Conservation (phyloP, 140 eudicot genomes). For the Bidens hawaiensis region DNA sequence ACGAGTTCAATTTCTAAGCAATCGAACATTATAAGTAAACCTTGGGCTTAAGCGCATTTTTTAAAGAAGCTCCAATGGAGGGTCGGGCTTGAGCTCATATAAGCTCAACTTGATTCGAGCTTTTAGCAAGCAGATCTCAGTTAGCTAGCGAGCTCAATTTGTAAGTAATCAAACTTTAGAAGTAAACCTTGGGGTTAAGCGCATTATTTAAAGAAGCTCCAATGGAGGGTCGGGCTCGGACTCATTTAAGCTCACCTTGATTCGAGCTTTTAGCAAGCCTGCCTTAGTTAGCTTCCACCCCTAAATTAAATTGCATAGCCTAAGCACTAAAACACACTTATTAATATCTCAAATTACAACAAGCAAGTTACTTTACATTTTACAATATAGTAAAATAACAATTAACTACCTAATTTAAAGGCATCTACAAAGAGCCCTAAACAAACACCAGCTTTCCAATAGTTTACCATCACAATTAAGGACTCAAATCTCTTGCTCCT, state of each 20-base stretch:
- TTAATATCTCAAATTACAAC: not conserved
- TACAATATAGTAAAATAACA: not conserved
- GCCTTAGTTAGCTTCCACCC: not conserved
- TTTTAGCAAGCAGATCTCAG: too few relatives aligned
- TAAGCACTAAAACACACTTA: not conserved
- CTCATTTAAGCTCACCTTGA: not conserved
- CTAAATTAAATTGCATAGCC: not conserved
- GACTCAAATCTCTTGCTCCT: conserved; percentile 50
- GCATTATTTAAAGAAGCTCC: too few relatives aligned
- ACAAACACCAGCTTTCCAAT: conserved; percentile 99
- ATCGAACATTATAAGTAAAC: too few relatives aligned
- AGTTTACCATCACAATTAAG: conserved; percentile 70
- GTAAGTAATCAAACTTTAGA: too few relatives aligned
- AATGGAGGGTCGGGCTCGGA: too few relatives aligned
- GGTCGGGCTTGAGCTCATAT: not conserved
- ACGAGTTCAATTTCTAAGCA: too few relatives aligned
- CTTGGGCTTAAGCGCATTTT: not conserved
- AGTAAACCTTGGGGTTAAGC: too few relatives aligned
- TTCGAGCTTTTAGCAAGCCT: not conserved
- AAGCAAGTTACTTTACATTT: conserved; percentile 11
- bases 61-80: not conserved
- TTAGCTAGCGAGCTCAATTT: too few relatives aligned
- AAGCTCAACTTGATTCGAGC: too few relatives aligned
- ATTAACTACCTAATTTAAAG: conserved; percentile 83
- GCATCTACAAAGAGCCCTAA: conserved; percentile 99